These are phyloP conservation scores for Begonia loranthoides DNA, from an alignment of 306 rosid species.

Conservation along the genomic window DNA sequence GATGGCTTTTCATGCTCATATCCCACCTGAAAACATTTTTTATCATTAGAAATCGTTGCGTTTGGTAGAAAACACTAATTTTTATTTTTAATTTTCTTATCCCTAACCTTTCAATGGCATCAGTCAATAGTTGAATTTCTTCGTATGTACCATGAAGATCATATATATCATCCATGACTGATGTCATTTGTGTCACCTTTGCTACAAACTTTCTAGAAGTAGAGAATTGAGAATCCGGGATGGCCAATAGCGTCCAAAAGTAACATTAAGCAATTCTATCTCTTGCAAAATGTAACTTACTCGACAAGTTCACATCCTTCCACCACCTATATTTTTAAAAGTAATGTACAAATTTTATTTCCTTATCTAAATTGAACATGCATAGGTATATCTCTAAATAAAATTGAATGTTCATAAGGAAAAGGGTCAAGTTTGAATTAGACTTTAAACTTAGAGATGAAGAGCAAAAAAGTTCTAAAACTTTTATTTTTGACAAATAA, in stretches of 20 bases:
- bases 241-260: slow-evolving; percentile 7
- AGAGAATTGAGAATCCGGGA: slow-evolving; percentile 16
- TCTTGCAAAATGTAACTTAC: slow-evolving; percentile 18
- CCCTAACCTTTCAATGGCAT: neutral
- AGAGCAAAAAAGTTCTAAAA: too few relatives aligned
- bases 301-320: slow-evolving; percentile 15
- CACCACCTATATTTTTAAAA: slow-evolving; percentile 25
- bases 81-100: neutral
- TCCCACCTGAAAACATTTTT: too few relatives aligned
- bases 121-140: slow-evolving; percentile 28
- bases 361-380: neutral
- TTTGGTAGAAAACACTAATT: too few relatives aligned
- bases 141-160: slow-evolving; percentile 26
- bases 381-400: neutral
- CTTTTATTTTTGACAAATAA: too few relatives aligned
- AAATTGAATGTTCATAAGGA: too few relatives aligned
- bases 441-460: too few relatives aligned
- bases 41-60: too few relatives aligned
- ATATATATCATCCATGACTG: slow-evolving; percentile 27
- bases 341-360: neutral
- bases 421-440: too few relatives aligned
- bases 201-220: slow-evolving; percentile 10
- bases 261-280: slow-evolving; percentile 22
- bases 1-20: too few relatives aligned
- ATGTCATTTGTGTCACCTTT: slow-evolving; percentile 12